Evolutionary conservation across 2,329 filamentous ascomycete genomes (phyloP), one percentile per base, ranked within the genome.

Genomic region (Colletotrichum eremochloae): DNA sequence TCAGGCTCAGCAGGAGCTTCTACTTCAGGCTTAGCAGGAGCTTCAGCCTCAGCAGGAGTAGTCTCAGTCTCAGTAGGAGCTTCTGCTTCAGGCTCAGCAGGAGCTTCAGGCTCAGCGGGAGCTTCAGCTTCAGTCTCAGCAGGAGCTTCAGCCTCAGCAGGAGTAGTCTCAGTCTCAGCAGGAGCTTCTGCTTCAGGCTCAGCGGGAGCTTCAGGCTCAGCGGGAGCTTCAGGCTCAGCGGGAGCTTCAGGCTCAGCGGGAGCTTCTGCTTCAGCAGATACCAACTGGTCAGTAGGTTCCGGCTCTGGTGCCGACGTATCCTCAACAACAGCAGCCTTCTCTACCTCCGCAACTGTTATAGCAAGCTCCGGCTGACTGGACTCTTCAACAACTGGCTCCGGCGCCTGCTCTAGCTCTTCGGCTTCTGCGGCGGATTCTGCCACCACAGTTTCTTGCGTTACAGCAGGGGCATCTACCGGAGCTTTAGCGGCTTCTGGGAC

Each of bases 301-400:
- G 63, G 38, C 29, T 60, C 38, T 31, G 40, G 36, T n/a, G 55
- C 29, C 40, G 52, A 46, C 7, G 29, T 36, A 11, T 66, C 53
- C 8, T 60, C 63, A 67, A 52, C 33, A 14, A 56, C 69, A 42
- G 74, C 73, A 55, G 60, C 64, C n/a, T 63, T 56, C 9, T 60
- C 60, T 29, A 40, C 67, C 46, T 55, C 66, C 2, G 61, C 63
- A 0, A 61, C 62, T 12, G 44, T 53, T n/a, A 60, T 53, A 7
- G 57, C 68, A 29, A 68, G 38, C n/a, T 63, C 64, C 12, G 63
- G 46, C 36, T 53, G 52, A 5, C 42, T 62, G 6, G 40, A 53
- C 1, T 69, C 58, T 18, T 68, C 63, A 12, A 44, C 14, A n/a
- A 48, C 63, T 36, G 63, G 40, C 38, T 64, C 58, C 8, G 57